Base-by-base conservation (phyloP, 2,329 filamentous ascomycete species). In the Bipolaris cookei region DNA sequence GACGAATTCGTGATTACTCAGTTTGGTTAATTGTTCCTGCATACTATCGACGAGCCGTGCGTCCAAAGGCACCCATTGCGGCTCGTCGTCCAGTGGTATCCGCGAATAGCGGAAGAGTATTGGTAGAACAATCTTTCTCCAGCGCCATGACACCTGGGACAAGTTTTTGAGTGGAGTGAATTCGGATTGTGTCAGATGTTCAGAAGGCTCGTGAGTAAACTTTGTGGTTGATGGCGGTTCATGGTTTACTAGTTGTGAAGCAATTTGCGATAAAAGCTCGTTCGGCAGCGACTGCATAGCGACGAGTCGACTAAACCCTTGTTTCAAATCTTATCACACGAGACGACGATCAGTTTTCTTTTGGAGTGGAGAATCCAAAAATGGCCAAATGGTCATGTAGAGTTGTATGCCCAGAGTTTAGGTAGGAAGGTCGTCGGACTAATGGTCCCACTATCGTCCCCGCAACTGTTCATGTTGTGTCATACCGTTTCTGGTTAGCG, bases 231-330 rank as follows among this genome's bases (percentile, higher is more conserved):
- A 77, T 1, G 76, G 74, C 13, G 76, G 62, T 7, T 66, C 54
- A 4, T 41, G 32, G n/a, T 72, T 68, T 11, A n/a, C n/a, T n/a
- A 77, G 67, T 23, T 75, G 64, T 1, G 61, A 62, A 3, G 71
- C 65, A 32, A 78, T 73, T 14, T 75, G 68, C n/a, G 74, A 63
- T 1, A 74, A 55, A 2, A 78, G 61, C 56, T 78, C 76, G 50
- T 74, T 73, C 21, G 76, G 74, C 3, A 78, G 67, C 1, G 60
- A 53, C 35, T 72, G 58, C 62, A 76, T 71, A 34, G 20, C 50
- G 18, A 28, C 30, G 18, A 14, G 16, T 21, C 0, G 11, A 23
- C 23, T 16, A 28, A 16, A 13, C 18, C 25, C 37, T 23, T 32
- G 25, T 34, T 30, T 10, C 4, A 3, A 16, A 1, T 7, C 16